These are phyloP conservation scores for Talaromyces islandicus DNA, from an alignment of 2,329 filamentous ascomycete genomes.

Conservation along the genomic window DNA sequence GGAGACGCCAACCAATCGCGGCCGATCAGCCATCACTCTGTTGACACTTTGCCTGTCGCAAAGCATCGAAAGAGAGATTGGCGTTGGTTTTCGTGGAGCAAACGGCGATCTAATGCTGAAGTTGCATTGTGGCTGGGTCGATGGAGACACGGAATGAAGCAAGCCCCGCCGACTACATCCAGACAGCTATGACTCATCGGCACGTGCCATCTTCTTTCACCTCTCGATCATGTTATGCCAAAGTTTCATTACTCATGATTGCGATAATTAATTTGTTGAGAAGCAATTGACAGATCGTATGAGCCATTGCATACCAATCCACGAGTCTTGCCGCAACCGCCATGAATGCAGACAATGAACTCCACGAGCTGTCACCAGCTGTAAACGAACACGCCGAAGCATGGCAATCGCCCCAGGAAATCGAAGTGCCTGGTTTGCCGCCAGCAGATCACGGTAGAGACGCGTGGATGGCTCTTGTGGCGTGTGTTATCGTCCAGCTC, in stretches of 20 bases:
- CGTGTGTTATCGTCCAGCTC: slow-evolving; percentile 49
- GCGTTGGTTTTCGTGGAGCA: too few relatives aligned
- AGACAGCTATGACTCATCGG: background rate
- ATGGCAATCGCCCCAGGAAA: slow-evolving; percentile 12
- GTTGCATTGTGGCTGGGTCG: background rate
- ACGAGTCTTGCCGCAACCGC: background rate
- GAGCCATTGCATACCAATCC: background rate
- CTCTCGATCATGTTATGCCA: background rate
- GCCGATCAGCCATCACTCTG: background rate
- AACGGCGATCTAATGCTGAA: too few relatives aligned
- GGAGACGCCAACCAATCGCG: background rate
- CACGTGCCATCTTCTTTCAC: background rate
- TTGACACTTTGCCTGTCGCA: background rate
- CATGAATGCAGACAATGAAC: background rate
- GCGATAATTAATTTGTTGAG: background rate
- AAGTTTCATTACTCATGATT: background rate
- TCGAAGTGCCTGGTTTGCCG: slow-evolving; percentile 31
- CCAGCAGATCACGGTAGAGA: slow-evolving; percentile 45
- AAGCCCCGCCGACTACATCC: background rate
- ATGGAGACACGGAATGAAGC: background rate
- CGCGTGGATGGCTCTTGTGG: slow-evolving; percentile 47
- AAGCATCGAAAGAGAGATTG: background rate
- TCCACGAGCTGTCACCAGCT: background rate
- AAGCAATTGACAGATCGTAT: background rate
- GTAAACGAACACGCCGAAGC: background rate